Base-by-base conservation (phyloP, 1,284 basidiomycete genomes). In the Cystobasidium sp. region DNA sequence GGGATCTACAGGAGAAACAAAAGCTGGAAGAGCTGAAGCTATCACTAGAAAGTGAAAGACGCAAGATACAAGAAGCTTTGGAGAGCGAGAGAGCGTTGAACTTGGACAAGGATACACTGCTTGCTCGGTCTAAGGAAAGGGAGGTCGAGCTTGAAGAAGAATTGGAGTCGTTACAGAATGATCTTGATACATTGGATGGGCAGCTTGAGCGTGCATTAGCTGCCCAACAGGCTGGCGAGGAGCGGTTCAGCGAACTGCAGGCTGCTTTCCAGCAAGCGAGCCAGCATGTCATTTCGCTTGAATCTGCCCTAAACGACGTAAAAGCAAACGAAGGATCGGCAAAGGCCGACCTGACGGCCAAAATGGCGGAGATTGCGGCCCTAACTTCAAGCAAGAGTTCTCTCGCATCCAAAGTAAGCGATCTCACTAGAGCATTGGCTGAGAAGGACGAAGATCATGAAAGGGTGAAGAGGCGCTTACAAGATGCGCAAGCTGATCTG, bases 131-230 rank as follows among this genome's bases (percentile, higher is more conserved):
- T 81, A 95, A 95, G 84, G 89, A 89, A 78, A 88, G 89, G 44
- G 94, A 97, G 81, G 85, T 86, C 22, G 89, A 93, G 76, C 85
- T 98, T 1, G 89, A 93, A 78, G 93, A 97, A 73, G 93, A 96
- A 78, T 86, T 95, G 12, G 84, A 86, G 0, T 88, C 90, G 1
- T 84, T 97, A 24, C 92, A 96, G 78, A 85, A 86, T 3, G 94
- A 98, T 79, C 85, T 97, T 59, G 92, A 94, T 71, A 86, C 88
- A 6, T 85, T 97, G 20, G 93, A 95, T 79, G 89, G 88, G 9
- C 92, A 97, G 80, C 87, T 97, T 9, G 92, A 94, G 75, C 88
- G 90, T 5, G 91, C 91, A 0, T 58, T 78, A 14, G 78, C 77
- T 1, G 68, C 75, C 18, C 74, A 78, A 58, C 76, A 77, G 52